These are phyloP conservation scores for Geosmithia morbida DNA, from an alignment of 2,329 filamentous ascomycete species.

Conservation along the genomic window DNA sequence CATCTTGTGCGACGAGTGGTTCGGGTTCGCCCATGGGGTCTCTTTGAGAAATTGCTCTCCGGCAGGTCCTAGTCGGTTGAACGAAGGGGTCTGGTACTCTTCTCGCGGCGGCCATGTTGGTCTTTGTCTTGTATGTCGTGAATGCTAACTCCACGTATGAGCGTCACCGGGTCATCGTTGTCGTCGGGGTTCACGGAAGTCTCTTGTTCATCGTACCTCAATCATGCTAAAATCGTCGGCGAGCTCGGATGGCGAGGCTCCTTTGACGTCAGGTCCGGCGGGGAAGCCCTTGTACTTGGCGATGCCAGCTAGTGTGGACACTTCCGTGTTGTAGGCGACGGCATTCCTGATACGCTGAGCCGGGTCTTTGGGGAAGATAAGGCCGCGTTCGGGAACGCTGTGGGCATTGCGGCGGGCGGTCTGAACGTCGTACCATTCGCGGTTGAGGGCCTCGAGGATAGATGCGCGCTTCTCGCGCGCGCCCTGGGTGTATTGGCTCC, in stretches of 20 bases:
- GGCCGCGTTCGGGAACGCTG: conserved; percentile 66
- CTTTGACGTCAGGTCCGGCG: conserved; percentile 71
- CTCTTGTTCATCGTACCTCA: conserved; percentile 39
- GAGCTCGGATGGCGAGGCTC: conserved; percentile 57
- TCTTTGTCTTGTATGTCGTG: conserved; percentile 20
- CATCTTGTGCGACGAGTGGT: conserved; percentile 54
- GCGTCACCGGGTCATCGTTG: background rate
- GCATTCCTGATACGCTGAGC: conserved; percentile 72
- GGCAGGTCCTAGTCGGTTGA: conserved; percentile 44
- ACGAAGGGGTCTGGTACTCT: conserved; percentile 32
- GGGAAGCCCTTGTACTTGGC: conserved; percentile 96
- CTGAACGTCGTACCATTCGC: conserved; percentile 88
- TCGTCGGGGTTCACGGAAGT: conserved; percentile 1
- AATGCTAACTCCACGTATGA: conserved; percentile 12
- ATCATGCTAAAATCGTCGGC: conserved; percentile 85
- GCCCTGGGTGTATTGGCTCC: conserved; percentile 81
- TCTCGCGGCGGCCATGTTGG: conserved; percentile 20
- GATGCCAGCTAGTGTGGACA: conserved; percentile 77
- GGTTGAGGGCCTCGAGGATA: conserved; percentile 65
- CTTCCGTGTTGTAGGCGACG: conserved; percentile 85
- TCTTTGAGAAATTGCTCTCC: conserved; percentile 81
- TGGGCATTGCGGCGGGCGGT: conserved; percentile 72
- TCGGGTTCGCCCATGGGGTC: conserved; percentile 85
- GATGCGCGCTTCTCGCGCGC: conserved; percentile 72
- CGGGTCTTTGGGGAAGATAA: conserved; percentile 65